phyloP scores from a whole-genome alignment of 192 early-diverging fungal genomes.

The Neocallimastix lanati region DNA sequence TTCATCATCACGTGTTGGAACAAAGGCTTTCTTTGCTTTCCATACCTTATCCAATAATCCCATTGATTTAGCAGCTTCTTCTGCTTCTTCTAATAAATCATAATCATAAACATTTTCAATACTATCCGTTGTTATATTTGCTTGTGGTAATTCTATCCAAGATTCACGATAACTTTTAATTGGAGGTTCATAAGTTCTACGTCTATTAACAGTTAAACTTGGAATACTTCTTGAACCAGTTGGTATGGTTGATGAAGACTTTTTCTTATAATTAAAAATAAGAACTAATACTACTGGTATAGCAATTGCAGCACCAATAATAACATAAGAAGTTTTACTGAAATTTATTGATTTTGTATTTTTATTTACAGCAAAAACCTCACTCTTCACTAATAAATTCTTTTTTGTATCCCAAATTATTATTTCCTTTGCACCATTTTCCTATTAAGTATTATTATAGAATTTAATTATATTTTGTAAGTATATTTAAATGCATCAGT shows the following conservation, averaged over 20 bases:
- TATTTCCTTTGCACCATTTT: not conserved
- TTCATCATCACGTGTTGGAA: not conserved
- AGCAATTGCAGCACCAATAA: not conserved
- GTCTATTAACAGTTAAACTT: not conserved
- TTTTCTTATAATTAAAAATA: not conserved
- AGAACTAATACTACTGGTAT: not conserved
- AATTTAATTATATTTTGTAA: too few relatives aligned
- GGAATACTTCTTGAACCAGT: not conserved
- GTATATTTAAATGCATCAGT: too few relatives aligned
- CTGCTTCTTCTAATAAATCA: not conserved
- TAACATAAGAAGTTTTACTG: not conserved
- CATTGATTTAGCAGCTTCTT: not conserved
- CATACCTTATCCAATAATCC: not conserved
- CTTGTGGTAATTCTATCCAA: not conserved
- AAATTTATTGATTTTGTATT: not conserved
- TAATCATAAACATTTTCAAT: not conserved
- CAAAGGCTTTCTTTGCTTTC: not conserved
- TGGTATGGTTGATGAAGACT: not conserved
- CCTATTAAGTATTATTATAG: not conserved
- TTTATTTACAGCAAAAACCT: not conserved
- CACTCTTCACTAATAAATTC: not conserved
- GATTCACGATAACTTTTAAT: not conserved
- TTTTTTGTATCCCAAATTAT: not conserved
- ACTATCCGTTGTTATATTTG: not conserved
- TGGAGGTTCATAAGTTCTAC: not conserved